phyloP scores from a whole-genome alignment of 768 basidiomycete genomes.

The Lactarius deliciosus region DNA sequence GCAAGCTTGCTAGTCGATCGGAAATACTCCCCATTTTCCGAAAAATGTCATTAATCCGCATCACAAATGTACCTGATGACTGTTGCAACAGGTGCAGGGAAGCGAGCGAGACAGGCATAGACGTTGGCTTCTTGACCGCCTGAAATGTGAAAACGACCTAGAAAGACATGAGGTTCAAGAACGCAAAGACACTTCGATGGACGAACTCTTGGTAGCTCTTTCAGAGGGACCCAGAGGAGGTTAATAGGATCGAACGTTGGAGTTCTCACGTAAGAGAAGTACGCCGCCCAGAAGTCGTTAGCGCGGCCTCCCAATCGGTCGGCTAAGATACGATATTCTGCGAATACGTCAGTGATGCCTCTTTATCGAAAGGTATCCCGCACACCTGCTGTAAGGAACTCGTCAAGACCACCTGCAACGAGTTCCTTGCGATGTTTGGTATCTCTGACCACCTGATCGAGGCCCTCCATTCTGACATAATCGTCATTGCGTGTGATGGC shows the following conservation, averaged over 20 bases:
- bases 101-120: conserved; percentile 27
- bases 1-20: conserved; percentile 52
- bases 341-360: not conserved
- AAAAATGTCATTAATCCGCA: conserved; percentile 48
- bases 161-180: not conserved
- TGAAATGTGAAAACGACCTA: conserved; percentile 30
- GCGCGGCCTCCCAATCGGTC: conserved; percentile 23
- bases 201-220: conserved; percentile 27
- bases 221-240: conserved; percentile 13
- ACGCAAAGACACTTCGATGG: not conserved
- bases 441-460: conserved; percentile 55
- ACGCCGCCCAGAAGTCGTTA: conserved; percentile 20
- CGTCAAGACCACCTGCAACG: conserved; percentile 58
- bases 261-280: not conserved
- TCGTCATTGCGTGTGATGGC: conserved; percentile 65
- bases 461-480: conserved; percentile 64
- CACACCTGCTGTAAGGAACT: conserved; percentile 14
- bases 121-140: conserved; percentile 28
- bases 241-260: not conserved
- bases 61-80: conserved; percentile 51
- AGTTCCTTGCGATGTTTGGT: conserved; percentile 67
- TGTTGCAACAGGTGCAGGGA: conserved; percentile 53
- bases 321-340: conserved; percentile 22
- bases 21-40: conserved; percentile 55
- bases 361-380: conserved; percentile 42